Conservation (phyloP, 345 rosid species). For the Sisymbrium irio region DNA sequence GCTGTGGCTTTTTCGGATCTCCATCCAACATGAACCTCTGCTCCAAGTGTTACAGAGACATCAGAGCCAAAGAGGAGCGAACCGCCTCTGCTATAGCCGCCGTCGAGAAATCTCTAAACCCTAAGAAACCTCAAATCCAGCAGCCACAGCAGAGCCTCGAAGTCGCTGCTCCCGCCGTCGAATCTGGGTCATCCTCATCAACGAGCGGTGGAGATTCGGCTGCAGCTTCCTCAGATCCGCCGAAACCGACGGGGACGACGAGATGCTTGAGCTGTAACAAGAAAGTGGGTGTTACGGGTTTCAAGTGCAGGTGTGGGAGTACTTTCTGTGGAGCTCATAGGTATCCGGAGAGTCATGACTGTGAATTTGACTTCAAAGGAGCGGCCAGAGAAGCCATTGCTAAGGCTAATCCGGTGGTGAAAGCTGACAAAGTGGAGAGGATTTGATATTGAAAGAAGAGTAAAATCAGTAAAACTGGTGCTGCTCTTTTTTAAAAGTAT, state of each 20-base stretch:
- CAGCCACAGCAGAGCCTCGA: slow-evolving; percentile 4
- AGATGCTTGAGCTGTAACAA: slow-evolving; percentile 67
- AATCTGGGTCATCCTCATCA: slow-evolving; percentile 8
- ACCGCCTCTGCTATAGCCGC: slow-evolving; percentile 59
- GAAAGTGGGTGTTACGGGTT: slow-evolving; percentile 81
- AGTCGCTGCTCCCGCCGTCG: neutral
- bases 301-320: slow-evolving; percentile 74
- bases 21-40: slow-evolving; percentile 76
- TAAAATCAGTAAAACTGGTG: neutral
- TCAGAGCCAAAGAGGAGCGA: slow-evolving; percentile 53
- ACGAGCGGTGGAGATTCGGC: slow-evolving; percentile 34
- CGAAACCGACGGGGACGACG: slow-evolving; percentile 18
- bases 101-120: slow-evolving; percentile 56
- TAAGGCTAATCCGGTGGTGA: slow-evolving; percentile 72
- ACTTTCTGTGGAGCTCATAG: slow-evolving; percentile 78
- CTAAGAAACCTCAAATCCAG: slow-evolving; percentile 15
- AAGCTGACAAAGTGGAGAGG: slow-evolving; percentile 71
- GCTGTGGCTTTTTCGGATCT: slow-evolving; percentile 78
- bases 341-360: slow-evolving; percentile 76
- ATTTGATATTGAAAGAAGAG: slow-evolving; percentile 34
- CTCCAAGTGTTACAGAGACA: slow-evolving; percentile 74
- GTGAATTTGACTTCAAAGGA: slow-evolving; percentile 75
- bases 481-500: neutral
- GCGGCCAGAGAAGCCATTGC: slow-evolving; percentile 62
- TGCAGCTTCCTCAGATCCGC: slow-evolving; percentile 5